Evolutionary conservation across 164 flowering plant species (phyloP).

Genomic region (Vitis amurensis): DNA sequence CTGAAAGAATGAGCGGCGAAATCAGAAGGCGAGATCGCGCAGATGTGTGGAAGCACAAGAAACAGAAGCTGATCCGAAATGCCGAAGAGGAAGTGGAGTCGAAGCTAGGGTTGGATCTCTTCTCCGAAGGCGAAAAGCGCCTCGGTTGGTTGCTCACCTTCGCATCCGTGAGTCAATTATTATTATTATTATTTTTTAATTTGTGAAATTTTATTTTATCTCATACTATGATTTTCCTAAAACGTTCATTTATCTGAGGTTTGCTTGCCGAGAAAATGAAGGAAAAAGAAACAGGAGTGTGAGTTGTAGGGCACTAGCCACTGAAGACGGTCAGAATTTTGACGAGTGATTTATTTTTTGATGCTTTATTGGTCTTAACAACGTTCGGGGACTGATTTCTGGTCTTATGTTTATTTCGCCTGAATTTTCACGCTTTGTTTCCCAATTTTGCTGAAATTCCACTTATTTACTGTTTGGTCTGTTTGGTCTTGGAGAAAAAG

Average conservation of each 20-base stretch:
- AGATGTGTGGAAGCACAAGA: slow-evolving; percentile 43
- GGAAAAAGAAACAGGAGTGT: too few species aligned
- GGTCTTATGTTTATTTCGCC: too few species aligned
- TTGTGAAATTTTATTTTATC: background rate
- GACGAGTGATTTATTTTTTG: too few species aligned
- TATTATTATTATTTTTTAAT: background rate
- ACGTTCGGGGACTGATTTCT: too few species aligned
- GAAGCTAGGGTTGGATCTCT: slow-evolving; percentile 81
- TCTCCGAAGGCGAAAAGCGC: slow-evolving; percentile 83
- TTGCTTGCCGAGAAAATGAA: too few species aligned
- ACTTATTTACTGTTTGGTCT: background rate
- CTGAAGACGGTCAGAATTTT: too few species aligned
- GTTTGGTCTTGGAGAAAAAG: background rate
- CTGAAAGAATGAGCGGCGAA: slow-evolving; percentile 35
- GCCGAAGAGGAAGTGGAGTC: slow-evolving; percentile 86
- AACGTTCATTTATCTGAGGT: too few species aligned
- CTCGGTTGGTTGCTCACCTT: slow-evolving; percentile 96
- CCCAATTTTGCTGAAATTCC: too few species aligned
- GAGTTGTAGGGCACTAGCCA: too few species aligned
- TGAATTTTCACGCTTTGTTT: too few species aligned
- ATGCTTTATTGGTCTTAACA: too few species aligned
- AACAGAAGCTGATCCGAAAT: slow-evolving; percentile 54
- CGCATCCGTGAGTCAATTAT: slow-evolving; percentile 56
- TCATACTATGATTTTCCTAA: background rate
- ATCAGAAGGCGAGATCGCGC: slow-evolving; percentile 36